Percentiles rank a stretch among this genome's conserved stretches.
Evolutionary conservation across 495 filamentous ascomycete genomes (phyloP).

Genomic region (Penicillium subrubescens): DNA sequence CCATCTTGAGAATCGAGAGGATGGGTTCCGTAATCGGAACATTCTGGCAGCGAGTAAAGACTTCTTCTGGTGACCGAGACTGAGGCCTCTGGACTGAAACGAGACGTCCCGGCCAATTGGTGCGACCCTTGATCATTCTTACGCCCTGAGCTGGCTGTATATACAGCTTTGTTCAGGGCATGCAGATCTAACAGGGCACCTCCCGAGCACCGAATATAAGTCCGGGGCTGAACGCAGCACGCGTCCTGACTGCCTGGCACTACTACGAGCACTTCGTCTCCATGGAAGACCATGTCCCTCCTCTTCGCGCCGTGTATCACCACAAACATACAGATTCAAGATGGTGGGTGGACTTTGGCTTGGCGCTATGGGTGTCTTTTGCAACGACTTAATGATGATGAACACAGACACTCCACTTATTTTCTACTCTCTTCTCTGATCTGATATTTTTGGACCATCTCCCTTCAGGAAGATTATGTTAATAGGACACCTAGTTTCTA

Average conservation of each 20-base stretch:
- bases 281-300: background rate
- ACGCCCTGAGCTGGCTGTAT: background rate
- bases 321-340: background rate
- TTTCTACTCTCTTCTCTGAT: constrained; percentile 10
- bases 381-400: constrained; percentile 21
- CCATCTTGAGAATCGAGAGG: constrained; percentile 18
- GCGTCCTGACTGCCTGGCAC: background rate
- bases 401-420: constrained; percentile 8
- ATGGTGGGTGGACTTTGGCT: background rate
- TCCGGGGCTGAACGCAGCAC: background rate
- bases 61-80: background rate
- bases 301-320: background rate
- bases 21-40: background rate
- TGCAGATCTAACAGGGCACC: background rate
- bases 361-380: constrained; percentile 1
- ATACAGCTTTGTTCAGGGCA: background rate
- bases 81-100: background rate
- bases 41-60: background rate
- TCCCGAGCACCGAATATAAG: background rate
- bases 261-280: background rate
- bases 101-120: background rate
- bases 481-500: constrained; percentile 1
- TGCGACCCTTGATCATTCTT: background rate
- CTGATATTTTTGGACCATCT: background rate
- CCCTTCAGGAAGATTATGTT: constrained; percentile 3